Conservation (phyloP, 345 rosid species). For the Eucalyptus pauciflora region DNA sequence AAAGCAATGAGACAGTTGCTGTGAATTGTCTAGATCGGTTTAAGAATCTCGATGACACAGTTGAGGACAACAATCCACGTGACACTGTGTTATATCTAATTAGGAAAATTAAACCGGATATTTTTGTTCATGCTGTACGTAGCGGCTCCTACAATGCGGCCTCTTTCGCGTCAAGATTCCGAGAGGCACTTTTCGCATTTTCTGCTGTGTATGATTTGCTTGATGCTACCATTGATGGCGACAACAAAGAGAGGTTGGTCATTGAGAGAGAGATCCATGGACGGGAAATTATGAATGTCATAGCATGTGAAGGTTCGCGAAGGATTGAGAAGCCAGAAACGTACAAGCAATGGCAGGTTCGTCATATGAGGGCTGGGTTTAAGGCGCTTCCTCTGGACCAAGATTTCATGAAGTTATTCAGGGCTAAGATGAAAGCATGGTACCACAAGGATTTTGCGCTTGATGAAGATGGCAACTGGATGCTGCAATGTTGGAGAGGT, state of each 20-base stretch:
- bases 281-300: conserved; percentile 49
- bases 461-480: conserved; percentile 61
- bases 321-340: conserved; percentile 79
- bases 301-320: conserved; percentile 73
- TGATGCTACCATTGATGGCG: conserved; percentile 33
- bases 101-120: conserved; percentile 46
- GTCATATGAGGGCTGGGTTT: conserved; percentile 64
- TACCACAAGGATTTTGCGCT: conserved; percentile 74
- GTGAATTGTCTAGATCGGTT: conserved; percentile 41
- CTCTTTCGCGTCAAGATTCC: conserved; percentile 63
- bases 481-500: conserved; percentile 95
- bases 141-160: conserved; percentile 75
- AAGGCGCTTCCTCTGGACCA: conserved; percentile 34
- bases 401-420: conserved; percentile 20
- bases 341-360: conserved; percentile 82
- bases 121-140: conserved; percentile 29
- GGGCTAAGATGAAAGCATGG: conserved; percentile 14
- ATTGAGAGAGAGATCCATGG: conserved; percentile 56
- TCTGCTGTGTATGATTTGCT: conserved; percentile 59
- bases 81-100: conserved; percentile 43
- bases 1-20: conserved; percentile 46
- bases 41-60: conserved; percentile 61
- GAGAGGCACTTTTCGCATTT: conserved; percentile 66
- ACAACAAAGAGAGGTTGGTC: conserved; percentile 36
- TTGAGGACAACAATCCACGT: conserved; percentile 49